Conservation (phyloP, 805 yeast genomes). For the Soucietia sequanensis region DNA sequence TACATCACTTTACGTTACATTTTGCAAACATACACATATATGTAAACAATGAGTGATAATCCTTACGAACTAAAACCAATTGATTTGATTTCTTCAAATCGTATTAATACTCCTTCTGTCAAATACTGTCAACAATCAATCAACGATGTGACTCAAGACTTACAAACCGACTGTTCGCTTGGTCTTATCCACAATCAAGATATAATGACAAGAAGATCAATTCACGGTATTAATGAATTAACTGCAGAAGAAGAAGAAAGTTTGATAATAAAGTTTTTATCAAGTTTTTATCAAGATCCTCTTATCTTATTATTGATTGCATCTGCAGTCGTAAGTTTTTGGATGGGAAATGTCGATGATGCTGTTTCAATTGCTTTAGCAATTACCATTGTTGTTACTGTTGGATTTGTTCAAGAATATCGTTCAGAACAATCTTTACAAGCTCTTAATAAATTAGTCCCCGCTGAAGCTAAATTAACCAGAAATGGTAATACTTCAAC, state of each 20-base stretch:
- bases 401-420: slow-evolving; percentile 96
- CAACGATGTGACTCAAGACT: slow-evolving; percentile 61
- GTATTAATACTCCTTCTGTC: slow-evolving; percentile 53
- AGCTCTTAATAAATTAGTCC: slow-evolving; percentile 89
- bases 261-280: slow-evolving; percentile 66
- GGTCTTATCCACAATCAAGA: slow-evolving; percentile 77
- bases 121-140: slow-evolving; percentile 59
- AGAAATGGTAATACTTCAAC: slow-evolving; percentile 76
- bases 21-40: too few relatives aligned
- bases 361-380: slow-evolving; percentile 94
- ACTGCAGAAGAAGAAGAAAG: slow-evolving; percentile 74
- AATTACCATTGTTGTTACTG: slow-evolving; percentile 88
- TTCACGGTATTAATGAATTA: slow-evolving; percentile 83
- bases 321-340: slow-evolving; percentile 80
- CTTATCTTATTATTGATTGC: slow-evolving; percentile 84
- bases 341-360: slow-evolving; percentile 96
- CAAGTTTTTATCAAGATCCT: slow-evolving; percentile 88
- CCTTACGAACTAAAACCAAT: slow-evolving; percentile 31
- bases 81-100: slow-evolving; percentile 15
- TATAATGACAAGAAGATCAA: slow-evolving; percentile 62
- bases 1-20: too few relatives aligned
- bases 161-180: slow-evolving; percentile 55
- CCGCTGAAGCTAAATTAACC: slow-evolving; percentile 92
- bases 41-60: slow-evolving; percentile 43
- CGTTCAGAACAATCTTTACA: slow-evolving; percentile 92